These are phyloP conservation scores for Hypoxylon sp. DNA, from an alignment of 2,329 filamentous ascomycete species.

Conservation along the genomic window DNA sequence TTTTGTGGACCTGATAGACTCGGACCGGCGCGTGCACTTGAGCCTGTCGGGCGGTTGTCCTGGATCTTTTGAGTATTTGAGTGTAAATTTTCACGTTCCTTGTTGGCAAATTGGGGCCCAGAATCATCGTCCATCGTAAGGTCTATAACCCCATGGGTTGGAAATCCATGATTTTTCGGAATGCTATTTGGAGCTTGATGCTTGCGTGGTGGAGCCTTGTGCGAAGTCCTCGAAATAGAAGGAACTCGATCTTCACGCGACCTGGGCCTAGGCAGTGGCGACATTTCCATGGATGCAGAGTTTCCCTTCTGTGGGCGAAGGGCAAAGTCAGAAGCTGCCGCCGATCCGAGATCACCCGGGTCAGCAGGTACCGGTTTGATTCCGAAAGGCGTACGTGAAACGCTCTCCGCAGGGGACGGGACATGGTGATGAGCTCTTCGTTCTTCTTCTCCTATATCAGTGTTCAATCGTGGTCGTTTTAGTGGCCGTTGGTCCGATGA, in stretches of 20 bases:
- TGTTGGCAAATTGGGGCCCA: constrained; percentile 9
- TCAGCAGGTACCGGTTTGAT: constrained; percentile 34
- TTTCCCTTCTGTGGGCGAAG: constrained; percentile 45
- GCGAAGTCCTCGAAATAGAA: neutral
- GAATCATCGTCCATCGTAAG: constrained; percentile 46
- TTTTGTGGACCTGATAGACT: neutral
- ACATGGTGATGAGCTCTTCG: constrained; percentile 18
- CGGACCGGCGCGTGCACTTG: neutral
- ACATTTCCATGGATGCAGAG: constrained; percentile 19
- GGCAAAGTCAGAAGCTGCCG: constrained; percentile 46
- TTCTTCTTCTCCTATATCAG: constrained; percentile 29
- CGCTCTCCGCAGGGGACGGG: constrained; percentile 33
- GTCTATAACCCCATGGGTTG: constrained; percentile 39
- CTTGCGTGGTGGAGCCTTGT: constrained; percentile 15
- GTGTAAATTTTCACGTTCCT: constrained; percentile 2
- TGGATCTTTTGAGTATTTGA: constrained; percentile 2
- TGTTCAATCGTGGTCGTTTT: constrained; percentile 42
- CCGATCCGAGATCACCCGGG: constrained; percentile 37
- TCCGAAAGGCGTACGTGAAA: constrained; percentile 28
- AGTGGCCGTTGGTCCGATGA: constrained; percentile 31
- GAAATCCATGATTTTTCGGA: constrained; percentile 2
- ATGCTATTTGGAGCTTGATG: constrained; percentile 14
- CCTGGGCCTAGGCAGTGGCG: constrained; percentile 24
- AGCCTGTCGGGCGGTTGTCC: neutral
- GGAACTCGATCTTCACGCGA: constrained; percentile 19